Evolutionary conservation across 1,139 yeast genomes (phyloP), one percentile per base, ranked within the genome.

Genomic region (Saccharomycopsis crataegensis): DNA sequence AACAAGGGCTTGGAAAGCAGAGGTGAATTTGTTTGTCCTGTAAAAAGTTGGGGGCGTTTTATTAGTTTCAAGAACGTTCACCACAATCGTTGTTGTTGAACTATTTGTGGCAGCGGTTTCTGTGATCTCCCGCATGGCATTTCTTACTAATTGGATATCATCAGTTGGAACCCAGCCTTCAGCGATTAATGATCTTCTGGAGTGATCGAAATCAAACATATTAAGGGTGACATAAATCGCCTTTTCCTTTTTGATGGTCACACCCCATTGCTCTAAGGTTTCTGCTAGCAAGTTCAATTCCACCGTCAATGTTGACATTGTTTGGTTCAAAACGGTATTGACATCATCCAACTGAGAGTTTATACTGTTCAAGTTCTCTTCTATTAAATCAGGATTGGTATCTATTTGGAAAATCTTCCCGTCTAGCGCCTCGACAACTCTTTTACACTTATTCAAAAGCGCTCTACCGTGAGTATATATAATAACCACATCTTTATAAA

Each of bases 11-110:
- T 93, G 99, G 75, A 88, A 94, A 0, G 96, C 96, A 12, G 73
- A 76, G 0, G 99, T 93, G 67, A 93, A 88, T 70, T 93, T 94
- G 70, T 93, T 93, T 9, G 96, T 86, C 60, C 82, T 80, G 68
- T 90, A 96, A 69, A 72, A 91, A 0, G 99, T 94, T 36, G 99
- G 99, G 1, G 99, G 98, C 0, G 87, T 80, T 65, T 84, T 79
- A 60, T 84, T 86, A 1, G 98, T 91, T 47, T 82, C 74, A 56
- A 93, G 72, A 54, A 86, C 87, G 65, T 90, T 90, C 46, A 93
- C 81, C 43, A 91, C 87, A 33, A 55, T 50, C 4, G 57, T 46
- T 2, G 58, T 56, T 14, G 54, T 48, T 12, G 50, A 12, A 11
- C 47, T 46, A 52, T 80, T 81, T 41, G 77, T 67, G 16, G 83